phyloP scores from a whole-genome alignment of 805 yeast species.

The Cyberlindnera meyerae region DNA sequence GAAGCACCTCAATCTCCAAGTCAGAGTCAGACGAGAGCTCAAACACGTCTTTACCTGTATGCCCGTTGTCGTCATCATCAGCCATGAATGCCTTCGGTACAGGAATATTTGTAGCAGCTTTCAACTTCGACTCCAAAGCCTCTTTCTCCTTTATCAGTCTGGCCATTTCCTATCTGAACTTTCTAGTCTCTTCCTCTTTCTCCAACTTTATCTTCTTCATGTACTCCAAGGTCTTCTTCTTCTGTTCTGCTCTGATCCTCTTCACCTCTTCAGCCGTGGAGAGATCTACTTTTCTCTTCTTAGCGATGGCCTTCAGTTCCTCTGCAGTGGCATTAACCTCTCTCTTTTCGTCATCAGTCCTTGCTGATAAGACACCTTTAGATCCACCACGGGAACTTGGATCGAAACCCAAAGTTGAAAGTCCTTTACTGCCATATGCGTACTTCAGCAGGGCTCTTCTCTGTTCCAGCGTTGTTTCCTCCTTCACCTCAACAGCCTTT shows the following conservation, averaged over 20 bases:
- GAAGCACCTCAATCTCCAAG: neutral
- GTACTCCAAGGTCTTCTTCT: slow-evolving; percentile 27
- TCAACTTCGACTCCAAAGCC: too few relatives aligned
- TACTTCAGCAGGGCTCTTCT: slow-evolving; percentile 29
- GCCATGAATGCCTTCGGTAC: slow-evolving; percentile 2
- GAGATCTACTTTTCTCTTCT: slow-evolving; percentile 31
- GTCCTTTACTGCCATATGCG: slow-evolving; percentile 36
- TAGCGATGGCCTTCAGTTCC: slow-evolving; percentile 26
- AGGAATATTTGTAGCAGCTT: neutral
- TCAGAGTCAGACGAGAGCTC: slow-evolving; percentile 4
- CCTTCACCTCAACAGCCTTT: neutral
- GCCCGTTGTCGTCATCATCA: neutral
- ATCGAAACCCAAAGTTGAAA: slow-evolving; percentile 46
- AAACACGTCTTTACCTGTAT: neutral
- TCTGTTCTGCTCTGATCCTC: slow-evolving; percentile 24
- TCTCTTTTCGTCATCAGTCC: slow-evolving; percentile 17
- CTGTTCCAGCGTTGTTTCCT: slow-evolving; percentile 22
- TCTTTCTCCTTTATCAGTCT: neutral
- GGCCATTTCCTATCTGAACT: neutral
- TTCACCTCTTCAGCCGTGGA: slow-evolving; percentile 29
- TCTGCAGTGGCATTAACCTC: slow-evolving; percentile 21
- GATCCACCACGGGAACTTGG: slow-evolving; percentile 34
- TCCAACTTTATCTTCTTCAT: slow-evolving; percentile 21
- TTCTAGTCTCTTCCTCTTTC: neutral
- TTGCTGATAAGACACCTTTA: slow-evolving; percentile 12